Base-by-base conservation (phyloP, 2,329 filamentous ascomycete genomes). In the Fonsecaea nubica region DNA sequence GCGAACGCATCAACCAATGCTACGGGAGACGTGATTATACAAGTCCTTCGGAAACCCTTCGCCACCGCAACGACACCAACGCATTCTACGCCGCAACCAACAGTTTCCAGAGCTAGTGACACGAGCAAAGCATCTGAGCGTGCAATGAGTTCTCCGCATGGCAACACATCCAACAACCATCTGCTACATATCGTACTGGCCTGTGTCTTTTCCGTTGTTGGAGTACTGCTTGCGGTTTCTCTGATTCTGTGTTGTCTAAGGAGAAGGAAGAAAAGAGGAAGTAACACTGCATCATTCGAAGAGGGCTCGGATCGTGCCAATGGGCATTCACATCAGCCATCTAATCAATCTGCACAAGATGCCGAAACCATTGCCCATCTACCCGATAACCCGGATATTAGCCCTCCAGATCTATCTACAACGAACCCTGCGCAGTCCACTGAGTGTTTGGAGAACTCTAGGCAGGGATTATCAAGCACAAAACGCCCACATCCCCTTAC, bases 401-500 rank as follows among this genome's bases (percentile, higher is more conserved):
- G 52, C 6, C 55, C 62, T 36, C 25, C 52, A 12, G 30, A 55
- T 10, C 52, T 62, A 8, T 66, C 66, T 4, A 52, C 59, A 32
- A 38, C 69, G 32, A 66, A 68, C 40, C 45, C 68, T 15, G 40
- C 58, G 48, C 71, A 67, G 70, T 54, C 63, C n/a, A 63, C 63
- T 21, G 68, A 69, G 42, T 68, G 65, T 13, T 33, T 68, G 30
- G 25, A 32, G 33, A 38, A 63, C 18, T 56, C 67, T 13, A 65
- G 59, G 38, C 15, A 64, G 10, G 59, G 64, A 45, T 55, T 67
- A 13, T 62, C 64, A 9, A 62, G 42, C 15, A 56, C 52, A 25
- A 18, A 18, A 15, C 58, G 48, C 33, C 58, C 12, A 5, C 57
- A 32, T 21, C 73, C 66, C 76, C 40, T 76, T 73, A 40, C 74